A percentile compares a stretch with the other conserved stretches of the same genome.
These are phyloP conservation scores for Nothophoma quercina DNA, from an alignment of 2,329 filamentous ascomycete species.

Conservation along the genomic window DNA sequence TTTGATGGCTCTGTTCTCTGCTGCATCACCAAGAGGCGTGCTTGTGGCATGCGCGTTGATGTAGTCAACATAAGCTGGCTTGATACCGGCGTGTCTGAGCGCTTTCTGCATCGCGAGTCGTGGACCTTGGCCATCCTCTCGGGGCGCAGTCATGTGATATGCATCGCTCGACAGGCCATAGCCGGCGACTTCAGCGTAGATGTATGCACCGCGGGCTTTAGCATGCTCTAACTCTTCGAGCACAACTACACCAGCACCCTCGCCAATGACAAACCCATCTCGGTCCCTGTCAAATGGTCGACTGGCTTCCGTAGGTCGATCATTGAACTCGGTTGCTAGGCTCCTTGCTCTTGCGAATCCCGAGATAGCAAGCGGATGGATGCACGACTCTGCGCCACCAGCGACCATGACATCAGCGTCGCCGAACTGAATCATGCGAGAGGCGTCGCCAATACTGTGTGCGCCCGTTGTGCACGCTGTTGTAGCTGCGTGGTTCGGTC, in stretches of 20 bases:
- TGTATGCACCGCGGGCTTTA: slow-evolving; percentile 74
- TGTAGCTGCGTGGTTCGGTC: slow-evolving; percentile 90
- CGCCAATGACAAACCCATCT: slow-evolving; percentile 88
- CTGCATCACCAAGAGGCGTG: slow-evolving; percentile 83
- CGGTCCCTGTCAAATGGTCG: slow-evolving; percentile 85
- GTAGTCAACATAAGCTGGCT: slow-evolving; percentile 80
- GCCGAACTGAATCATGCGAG: slow-evolving; percentile 88
- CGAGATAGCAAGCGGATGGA: slow-evolving; percentile 90
- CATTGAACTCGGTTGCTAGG: slow-evolving; percentile 81
- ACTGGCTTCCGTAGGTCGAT: slow-evolving; percentile 73
- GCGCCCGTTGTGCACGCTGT: slow-evolving; percentile 97
- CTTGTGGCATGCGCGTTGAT: slow-evolving; percentile 96
- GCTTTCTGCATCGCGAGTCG: slow-evolving; percentile 85
- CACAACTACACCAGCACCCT: slow-evolving; percentile 87
- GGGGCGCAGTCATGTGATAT: slow-evolving; percentile 90
- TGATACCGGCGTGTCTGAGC: slow-evolving; percentile 73
- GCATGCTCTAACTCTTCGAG: slow-evolving; percentile 93
- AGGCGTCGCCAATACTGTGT: slow-evolving; percentile 92
- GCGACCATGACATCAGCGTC: slow-evolving; percentile 96
- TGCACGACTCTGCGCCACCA: slow-evolving; percentile 94
- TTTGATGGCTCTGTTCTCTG: slow-evolving; percentile 85
- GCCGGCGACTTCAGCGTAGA: slow-evolving; percentile 88
- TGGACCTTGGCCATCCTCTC: slow-evolving; percentile 82
- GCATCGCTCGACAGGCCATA: slow-evolving; percentile 93
- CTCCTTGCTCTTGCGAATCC: slow-evolving; percentile 91